These are phyloP conservation scores for Rossbeevera mucosa DNA, from an alignment of 768 basidiomycete genomes.

Conservation along the genomic window DNA sequence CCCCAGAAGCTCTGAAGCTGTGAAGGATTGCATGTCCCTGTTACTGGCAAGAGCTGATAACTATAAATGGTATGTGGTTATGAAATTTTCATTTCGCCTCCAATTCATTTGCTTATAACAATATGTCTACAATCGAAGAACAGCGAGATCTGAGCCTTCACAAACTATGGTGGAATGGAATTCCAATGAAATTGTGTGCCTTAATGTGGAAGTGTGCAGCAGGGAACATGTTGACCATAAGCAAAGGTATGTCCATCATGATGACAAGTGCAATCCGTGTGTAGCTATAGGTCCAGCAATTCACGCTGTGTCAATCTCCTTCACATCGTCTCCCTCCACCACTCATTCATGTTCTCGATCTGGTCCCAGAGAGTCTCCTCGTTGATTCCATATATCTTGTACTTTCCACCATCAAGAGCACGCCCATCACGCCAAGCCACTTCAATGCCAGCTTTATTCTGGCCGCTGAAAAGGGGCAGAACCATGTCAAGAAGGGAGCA, in stretches of 20 bases:
- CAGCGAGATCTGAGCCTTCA: conserved; percentile 59
- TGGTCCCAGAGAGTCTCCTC: conserved; percentile 85
- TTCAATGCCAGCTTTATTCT: conserved; percentile 77
- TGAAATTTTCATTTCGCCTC: too few species aligned
- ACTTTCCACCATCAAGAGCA: conserved; percentile 63
- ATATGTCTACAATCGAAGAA: too few species aligned
- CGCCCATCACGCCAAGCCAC: conserved; percentile 73
- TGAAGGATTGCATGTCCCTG: too few species aligned
- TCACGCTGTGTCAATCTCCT: conserved; percentile 75
- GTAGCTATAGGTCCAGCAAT: conserved; percentile 59
- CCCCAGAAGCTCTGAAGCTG: too few species aligned
- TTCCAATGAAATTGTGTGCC: conserved; percentile 77
- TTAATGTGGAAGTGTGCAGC: conserved; percentile 81
- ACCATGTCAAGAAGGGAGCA: conserved; percentile 10
- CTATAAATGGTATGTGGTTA: too few species aligned
- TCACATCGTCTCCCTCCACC: conserved; percentile 95
- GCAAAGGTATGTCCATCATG: conserved; percentile 60
- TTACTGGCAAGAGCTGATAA: too few species aligned
- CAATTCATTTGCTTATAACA: too few species aligned
- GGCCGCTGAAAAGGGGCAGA: conserved; percentile 47
- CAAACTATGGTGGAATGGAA: conserved; percentile 84
- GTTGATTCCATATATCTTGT: conserved; percentile 81
- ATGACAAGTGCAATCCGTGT: conserved; percentile 8
- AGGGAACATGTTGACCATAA: conserved; percentile 76
- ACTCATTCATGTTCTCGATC: conserved; percentile 78